Evolutionary conservation across 169 alveolate species (phyloP), one percentile per base, ranked within the genome.

Genomic region (Fabrea salina): DNA sequence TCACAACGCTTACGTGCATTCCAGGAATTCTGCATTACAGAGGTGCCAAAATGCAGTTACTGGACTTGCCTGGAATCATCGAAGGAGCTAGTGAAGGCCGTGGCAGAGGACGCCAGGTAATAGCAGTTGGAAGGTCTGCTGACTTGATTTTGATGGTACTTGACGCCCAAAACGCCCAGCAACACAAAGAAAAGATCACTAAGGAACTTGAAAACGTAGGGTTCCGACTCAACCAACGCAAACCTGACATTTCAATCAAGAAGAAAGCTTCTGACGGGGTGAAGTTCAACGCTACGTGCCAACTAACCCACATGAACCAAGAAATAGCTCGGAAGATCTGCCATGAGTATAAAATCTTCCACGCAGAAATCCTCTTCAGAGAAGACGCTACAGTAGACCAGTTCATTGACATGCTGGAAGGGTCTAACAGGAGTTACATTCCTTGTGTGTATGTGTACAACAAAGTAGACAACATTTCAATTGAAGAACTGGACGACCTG

Each of bases 61-160:
- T 98, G 30, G 99, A 98, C 91, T 90, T 98, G 30, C 99, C 99
- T 19, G 99, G 99, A 59, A 95, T 96, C 78, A 95, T 95, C 37
- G 96, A 91, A 79, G 99, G 99, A 16, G 99, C 99, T 53, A 97
- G 97, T 90, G 99, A 98, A 79, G 99, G 99, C 67, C 97, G 97
- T 85, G 99, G 99, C 71, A 89, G 99, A 80, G 99, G 99, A 75
- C 93, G 95, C 76, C 98, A 98, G 88, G 99, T 98, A 41, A 98
- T 98, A 61, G 99, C 99, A 58, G 99, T 97, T n/a, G 99, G 99
- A 0, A 93, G 98, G 80, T 95, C 99, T 25, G 96, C 99, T 82
- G 92, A 96, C 74, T 93, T 97, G 44, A 95, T 98, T 61, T 82
- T 96, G 37, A 95, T 97, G 33, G 99, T 98, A 3, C 87, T 98